Evolutionary conservation across 1,284 basidiomycete species (phyloP).

Genomic region (Ganoderma meredithae): DNA sequence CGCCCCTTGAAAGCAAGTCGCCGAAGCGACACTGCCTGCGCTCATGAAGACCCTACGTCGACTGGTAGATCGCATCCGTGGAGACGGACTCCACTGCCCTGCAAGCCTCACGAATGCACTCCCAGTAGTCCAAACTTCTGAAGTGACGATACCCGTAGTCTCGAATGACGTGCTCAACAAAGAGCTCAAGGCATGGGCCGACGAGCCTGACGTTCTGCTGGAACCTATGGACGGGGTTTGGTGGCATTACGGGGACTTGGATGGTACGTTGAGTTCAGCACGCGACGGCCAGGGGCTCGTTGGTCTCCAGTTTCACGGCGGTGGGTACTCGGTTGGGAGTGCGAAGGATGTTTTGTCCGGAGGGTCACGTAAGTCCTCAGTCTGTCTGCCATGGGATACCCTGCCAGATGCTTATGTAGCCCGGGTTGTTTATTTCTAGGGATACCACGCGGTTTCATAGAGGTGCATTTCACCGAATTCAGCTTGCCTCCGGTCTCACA

Average conservation of each 20-base stretch:
- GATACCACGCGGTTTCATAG: constrained; percentile 27
- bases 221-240: constrained; percentile 25
- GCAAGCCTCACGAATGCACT: constrained; percentile 3
- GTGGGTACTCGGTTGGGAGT: constrained; percentile 27
- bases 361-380: constrained; percentile 23
- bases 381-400: not conserved
- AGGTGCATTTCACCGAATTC: constrained; percentile 15
- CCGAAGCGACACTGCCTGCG: not conserved
- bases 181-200: constrained; percentile 21
- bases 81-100: not conserved
- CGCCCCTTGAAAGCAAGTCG: not conserved
- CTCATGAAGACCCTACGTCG: constrained; percentile 13
- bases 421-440: constrained; percentile 8
- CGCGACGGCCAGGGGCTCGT: constrained; percentile 11
- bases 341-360: constrained; percentile 27
- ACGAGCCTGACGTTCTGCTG: constrained; percentile 12
- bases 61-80: constrained; percentile 13
- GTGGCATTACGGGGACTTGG: constrained; percentile 15
- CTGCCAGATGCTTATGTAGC: not conserved
- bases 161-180: constrained; percentile 9
- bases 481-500: not conserved
- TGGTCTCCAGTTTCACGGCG: constrained; percentile 31
- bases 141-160: constrained; percentile 18
- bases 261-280: not conserved
- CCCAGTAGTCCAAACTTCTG: constrained; percentile 4